phyloP scores from a whole-genome alignment of 2,329 filamentous ascomycete species.

The Fonsecaea multimorphosa region DNA sequence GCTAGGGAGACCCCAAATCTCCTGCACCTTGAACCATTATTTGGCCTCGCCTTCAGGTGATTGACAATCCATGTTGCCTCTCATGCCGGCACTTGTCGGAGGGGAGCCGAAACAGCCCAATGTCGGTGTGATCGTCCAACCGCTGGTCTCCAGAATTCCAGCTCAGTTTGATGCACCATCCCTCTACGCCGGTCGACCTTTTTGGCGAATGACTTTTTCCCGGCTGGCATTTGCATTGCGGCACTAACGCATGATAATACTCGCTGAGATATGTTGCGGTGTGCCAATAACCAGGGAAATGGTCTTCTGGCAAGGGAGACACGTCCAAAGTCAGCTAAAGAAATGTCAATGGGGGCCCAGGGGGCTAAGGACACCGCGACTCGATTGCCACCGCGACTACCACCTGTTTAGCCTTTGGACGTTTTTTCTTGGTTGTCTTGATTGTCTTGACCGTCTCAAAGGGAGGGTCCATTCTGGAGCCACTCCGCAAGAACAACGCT shows the following conservation, averaged over 20 bases:
- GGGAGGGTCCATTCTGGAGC: background rate
- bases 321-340: background rate
- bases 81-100: conserved; percentile 15
- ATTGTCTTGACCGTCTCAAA: background rate
- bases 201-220: background rate
- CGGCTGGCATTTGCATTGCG: background rate
- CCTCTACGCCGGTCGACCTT: background rate
- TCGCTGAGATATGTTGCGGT: background rate
- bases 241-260: background rate
- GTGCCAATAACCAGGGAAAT: background rate
- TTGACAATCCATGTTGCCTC: conserved; percentile 8
- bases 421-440: background rate
- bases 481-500: background rate
- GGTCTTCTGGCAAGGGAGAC: background rate
- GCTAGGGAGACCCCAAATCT: background rate
- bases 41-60: conserved; percentile 8
- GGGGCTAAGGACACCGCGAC: background rate
- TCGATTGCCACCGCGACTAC: background rate
- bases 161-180: background rate
- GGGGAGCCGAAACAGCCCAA: background rate
- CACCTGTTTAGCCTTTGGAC: background rate
- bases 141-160: background rate
- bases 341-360: background rate
- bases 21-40: conserved; percentile 6
- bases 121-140: background rate